These are phyloP conservation scores for Pilasporangium apinafurcum DNA, from an alignment of 352 stramenopile species.

Conservation along the genomic window DNA sequence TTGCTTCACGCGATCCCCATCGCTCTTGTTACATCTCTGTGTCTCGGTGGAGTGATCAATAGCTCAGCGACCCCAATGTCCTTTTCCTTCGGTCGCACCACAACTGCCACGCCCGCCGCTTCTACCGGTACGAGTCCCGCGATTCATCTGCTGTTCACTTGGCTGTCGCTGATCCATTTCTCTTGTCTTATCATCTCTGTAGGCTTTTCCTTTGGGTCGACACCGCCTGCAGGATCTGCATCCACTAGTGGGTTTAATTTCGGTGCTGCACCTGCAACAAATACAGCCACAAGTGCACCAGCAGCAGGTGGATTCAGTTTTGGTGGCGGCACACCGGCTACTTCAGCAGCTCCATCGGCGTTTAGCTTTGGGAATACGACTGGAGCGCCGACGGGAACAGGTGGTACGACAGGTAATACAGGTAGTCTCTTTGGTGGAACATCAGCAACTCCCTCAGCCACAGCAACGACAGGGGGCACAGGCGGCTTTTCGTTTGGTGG, in stretches of 20 bases:
- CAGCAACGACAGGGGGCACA: not conserved
- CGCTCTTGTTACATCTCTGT: too few relatives aligned
- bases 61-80: too few relatives aligned
- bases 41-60: too few relatives aligned
- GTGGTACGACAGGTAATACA: not conserved
- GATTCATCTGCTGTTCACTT: not conserved
- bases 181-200: not conserved
- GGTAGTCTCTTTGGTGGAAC: constrained; percentile 15
- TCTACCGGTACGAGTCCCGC: constrained; percentile 12
- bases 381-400: not conserved
- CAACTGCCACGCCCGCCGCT: constrained; percentile 14
- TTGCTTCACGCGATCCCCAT: too few relatives aligned
- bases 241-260: constrained; percentile 9
- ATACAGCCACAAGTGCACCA: not conserved
- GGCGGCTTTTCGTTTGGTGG: constrained; percentile 18
- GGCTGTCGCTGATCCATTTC: not conserved
- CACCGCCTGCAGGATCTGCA: constrained; percentile 9
- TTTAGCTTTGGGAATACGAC: constrained; percentile 23
- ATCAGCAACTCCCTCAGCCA: not conserved
- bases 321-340: constrained; percentile 5
- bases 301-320: constrained; percentile 11
- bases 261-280: not conserved
- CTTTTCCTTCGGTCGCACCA: constrained; percentile 25
- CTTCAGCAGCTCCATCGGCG: constrained; percentile 7
- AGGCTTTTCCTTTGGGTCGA: constrained; percentile 36